Conservation (phyloP, 208 protist species). For the Leptomonas pyrrhocoris region DNA sequence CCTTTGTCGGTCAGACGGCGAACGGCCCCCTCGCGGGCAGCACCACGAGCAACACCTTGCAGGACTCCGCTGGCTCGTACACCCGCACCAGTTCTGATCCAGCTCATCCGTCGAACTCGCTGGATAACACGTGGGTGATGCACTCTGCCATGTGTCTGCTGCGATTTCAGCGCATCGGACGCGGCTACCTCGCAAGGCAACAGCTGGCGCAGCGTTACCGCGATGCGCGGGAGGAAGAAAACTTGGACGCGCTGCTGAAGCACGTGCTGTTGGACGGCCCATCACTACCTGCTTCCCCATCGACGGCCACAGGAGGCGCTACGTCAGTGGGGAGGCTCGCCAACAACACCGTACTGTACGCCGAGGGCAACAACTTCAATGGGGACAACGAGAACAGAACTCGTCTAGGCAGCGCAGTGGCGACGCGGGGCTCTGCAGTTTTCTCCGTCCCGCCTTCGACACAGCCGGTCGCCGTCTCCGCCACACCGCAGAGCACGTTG, state of each 20-base stretch:
- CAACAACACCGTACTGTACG: not conserved
- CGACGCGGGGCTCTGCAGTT: not conserved
- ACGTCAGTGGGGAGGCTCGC: not conserved
- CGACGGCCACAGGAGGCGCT: not conserved
- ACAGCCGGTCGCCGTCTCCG: not conserved
- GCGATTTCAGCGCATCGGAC: constrained; percentile 32
- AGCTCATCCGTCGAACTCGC: constrained; percentile 1
- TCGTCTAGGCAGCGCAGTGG: not conserved
- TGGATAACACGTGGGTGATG: constrained; percentile 9
- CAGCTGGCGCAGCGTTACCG: constrained; percentile 9
- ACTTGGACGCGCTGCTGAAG: constrained; percentile 27
- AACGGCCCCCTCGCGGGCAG: constrained; percentile 5
- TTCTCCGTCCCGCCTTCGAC: not conserved
- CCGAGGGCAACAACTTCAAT: not conserved
- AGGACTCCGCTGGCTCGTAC: not conserved
- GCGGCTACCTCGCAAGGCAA: constrained; percentile 31
- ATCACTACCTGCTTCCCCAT: not conserved
- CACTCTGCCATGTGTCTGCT: not conserved
- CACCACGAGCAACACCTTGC: not conserved
- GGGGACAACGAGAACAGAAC: not conserved
- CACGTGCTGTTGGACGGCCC: constrained; percentile 11
- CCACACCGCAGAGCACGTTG: constrained; percentile 3
- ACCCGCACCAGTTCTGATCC: not conserved
- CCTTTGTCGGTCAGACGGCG: constrained; percentile 17
- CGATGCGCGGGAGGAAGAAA: constrained; percentile 27